A percentile compares a stretch with the other conserved stretches of the same genome.
These are phyloP conservation scores for Jacaranda copaia DNA, from an alignment of 257 asterid species.

Conservation along the genomic window DNA sequence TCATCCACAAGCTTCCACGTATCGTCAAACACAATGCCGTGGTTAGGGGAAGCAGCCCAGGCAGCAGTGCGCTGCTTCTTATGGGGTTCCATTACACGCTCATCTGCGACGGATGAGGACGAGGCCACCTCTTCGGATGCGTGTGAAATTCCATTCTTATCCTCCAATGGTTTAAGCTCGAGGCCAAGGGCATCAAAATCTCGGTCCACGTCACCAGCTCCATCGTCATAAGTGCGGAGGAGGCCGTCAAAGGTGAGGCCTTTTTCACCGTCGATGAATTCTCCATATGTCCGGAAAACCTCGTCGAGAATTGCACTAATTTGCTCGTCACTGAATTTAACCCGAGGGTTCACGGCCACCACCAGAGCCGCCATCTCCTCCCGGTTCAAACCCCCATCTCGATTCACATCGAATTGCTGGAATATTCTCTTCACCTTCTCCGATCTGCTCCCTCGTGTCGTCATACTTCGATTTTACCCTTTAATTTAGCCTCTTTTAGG, in stretches of 20 bases:
- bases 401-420: conserved; percentile 76
- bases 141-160: conserved; percentile 51
- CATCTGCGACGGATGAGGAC: conserved; percentile 79
- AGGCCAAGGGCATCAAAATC: conserved; percentile 97
- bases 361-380: conserved; percentile 95
- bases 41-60: conserved; percentile 97
- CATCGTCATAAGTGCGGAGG: conserved; percentile 94
- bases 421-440: conserved; percentile 92
- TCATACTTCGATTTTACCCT: conserved; percentile 47
- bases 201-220: conserved; percentile 98
- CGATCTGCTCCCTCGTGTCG: conserved; percentile 95
- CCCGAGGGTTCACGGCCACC: conserved; percentile 91
- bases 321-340: conserved; percentile 95
- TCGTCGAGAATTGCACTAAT: conserved; percentile 90
- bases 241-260: conserved; percentile 93
- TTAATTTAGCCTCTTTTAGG: conserved; percentile 6
- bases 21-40: conserved; percentile 92
- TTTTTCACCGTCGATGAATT: conserved; percentile 80
- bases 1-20: conserved; percentile 96
- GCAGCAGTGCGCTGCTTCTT: conserved; percentile 93
- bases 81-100: conserved; percentile 84
- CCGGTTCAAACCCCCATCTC: conserved; percentile 88
- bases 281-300: conserved; percentile 88
- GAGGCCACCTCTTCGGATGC: conserved; percentile 75
- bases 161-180: conserved; percentile 67